These are phyloP conservation scores for Citrus trifoliata DNA, from an alignment of 345 rosid species.

Conservation along the genomic window DNA sequence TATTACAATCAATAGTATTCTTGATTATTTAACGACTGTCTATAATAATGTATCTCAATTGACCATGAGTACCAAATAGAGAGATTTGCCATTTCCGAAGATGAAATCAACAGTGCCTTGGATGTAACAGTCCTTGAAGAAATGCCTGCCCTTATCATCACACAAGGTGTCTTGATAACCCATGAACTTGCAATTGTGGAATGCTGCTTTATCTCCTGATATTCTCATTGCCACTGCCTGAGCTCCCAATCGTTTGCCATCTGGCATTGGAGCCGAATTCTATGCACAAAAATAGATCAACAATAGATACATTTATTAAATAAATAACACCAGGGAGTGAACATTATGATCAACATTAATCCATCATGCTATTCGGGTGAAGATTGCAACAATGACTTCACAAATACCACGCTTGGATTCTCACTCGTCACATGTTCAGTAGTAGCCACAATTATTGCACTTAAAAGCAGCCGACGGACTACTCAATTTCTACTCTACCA, in stretches of 20 bases:
- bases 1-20: no score
- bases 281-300: constrained; percentile 1
- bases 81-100: constrained; percentile 48
- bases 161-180: constrained; percentile 56
- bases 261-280: constrained; percentile 51
- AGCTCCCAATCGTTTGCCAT: constrained; percentile 27
- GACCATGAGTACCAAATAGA: constrained; percentile 32
- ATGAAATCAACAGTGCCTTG: constrained; percentile 51
- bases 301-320: no score
- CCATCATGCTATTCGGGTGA: background rate
- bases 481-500: background rate
- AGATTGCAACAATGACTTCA: background rate
- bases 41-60: no score
- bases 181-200: constrained; percentile 33
- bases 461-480: background rate
- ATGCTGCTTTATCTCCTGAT: constrained; percentile 43
- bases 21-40: no score
- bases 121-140: constrained; percentile 40
- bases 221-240: constrained; percentile 53
- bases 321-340: background rate
- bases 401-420: background rate
- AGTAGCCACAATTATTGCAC: background rate
- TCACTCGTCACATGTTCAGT: background rate
- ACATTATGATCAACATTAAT: no score
- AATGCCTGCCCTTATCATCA: constrained; percentile 47